These are phyloP conservation scores for Suhomyces choctaworum DNA, from an alignment of 1,139 yeast genomes.

Conservation along the genomic window DNA sequence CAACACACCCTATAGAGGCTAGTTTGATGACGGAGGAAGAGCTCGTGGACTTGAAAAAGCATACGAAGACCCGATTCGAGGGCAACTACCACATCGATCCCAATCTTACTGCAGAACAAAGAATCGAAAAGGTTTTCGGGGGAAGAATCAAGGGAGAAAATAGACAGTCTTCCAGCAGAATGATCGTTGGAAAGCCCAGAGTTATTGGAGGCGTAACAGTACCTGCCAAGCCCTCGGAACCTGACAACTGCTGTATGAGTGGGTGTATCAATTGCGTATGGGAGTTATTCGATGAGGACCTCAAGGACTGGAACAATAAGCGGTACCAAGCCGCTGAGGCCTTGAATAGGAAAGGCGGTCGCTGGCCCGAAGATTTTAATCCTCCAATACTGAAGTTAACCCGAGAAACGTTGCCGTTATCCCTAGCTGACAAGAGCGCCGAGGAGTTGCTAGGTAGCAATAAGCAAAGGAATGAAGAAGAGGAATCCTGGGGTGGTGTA, in stretches of 20 bases:
- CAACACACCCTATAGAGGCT: constrained; percentile 36
- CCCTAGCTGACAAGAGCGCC: constrained; percentile 19
- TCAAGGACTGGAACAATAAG: constrained; percentile 72
- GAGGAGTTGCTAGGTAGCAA: constrained; percentile 14
- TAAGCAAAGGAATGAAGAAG: constrained; percentile 20
- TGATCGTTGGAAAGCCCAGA: constrained; percentile 41
- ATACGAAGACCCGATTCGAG: constrained; percentile 37
- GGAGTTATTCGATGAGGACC: constrained; percentile 87
- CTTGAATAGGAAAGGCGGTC: constrained; percentile 49
- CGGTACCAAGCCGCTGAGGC: constrained; percentile 62
- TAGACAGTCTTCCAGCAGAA: constrained; percentile 51
- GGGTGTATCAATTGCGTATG: constrained; percentile 97
- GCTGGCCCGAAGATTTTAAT: constrained; percentile 82
- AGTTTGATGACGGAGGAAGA: constrained; percentile 28
- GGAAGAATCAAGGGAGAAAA: constrained; percentile 58
- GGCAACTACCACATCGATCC: constrained; percentile 45
- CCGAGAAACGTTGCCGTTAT: constrained; percentile 36
- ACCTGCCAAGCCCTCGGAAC: constrained; percentile 80
- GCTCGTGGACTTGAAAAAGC: constrained; percentile 21
- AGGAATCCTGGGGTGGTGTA: constrained; percentile 62
- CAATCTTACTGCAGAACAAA: constrained; percentile 45
- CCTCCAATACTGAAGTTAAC: constrained; percentile 53
- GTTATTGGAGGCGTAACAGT: constrained; percentile 72
- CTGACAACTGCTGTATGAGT: constrained; percentile 96
- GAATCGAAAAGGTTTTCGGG: constrained; percentile 56